Conservation (phyloP, 176 grass and related monocot genomes). For the Ampelocalamus luodianensis region DNA sequence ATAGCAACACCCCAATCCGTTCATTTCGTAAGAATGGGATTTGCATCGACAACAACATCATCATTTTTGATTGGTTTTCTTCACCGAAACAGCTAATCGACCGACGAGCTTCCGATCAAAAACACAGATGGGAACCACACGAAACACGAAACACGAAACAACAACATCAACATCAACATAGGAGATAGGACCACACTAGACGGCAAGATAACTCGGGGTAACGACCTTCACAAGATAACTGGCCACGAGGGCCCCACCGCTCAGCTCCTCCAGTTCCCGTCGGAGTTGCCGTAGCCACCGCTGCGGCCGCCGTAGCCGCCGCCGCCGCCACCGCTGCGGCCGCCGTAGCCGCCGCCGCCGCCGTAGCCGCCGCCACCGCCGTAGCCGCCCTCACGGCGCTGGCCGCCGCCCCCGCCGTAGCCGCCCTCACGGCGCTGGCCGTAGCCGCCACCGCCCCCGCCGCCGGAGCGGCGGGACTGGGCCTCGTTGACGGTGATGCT, state of each 20-base stretch:
- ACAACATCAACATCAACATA: neutral
- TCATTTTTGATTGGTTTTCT: neutral
- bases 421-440: neutral
- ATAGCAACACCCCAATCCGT: neutral
- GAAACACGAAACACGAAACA: no score
- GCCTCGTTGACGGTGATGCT: conserved; percentile 97
- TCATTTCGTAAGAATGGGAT: no score
- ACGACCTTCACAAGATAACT: conserved; percentile 37
- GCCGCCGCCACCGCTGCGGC: no score
- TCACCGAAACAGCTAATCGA: neutral
- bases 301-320: neutral
- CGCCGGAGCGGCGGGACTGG: conserved; percentile 64
- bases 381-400: neutral
- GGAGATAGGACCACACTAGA: neutral
- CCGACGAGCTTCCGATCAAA: conserved; percentile 34
- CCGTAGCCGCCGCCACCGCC: neutral
- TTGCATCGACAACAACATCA: neutral
- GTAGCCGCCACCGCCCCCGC: conserved; percentile 47
- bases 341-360: no score
- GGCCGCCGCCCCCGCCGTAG: neutral
- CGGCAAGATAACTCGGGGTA: neutral
- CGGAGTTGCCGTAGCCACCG: conserved; percentile 27
- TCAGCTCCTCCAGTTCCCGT: conserved; percentile 49
- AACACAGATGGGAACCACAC: conserved; percentile 42
- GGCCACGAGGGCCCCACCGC: conserved; percentile 21